These are phyloP conservation scores for Neonectria punicea DNA, from an alignment of 2,329 filamentous ascomycete genomes.

Conservation along the genomic window DNA sequence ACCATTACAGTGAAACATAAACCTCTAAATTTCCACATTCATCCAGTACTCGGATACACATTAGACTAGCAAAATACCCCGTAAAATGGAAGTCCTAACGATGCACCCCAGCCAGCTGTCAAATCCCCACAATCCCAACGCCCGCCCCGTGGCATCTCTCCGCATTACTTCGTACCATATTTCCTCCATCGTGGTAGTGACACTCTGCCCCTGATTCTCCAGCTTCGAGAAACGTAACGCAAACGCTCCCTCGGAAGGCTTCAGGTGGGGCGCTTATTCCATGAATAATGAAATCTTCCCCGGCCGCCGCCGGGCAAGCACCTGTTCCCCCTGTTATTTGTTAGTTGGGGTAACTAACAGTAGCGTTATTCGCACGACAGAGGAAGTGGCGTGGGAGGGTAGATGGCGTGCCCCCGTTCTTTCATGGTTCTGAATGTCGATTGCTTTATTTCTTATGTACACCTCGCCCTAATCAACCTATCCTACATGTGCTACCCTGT, in stretches of 20 bases:
- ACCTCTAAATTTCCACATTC: not conserved
- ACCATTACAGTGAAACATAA: not conserved
- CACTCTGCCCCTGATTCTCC: not conserved
- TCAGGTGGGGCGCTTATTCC: not conserved
- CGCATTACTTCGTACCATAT: too few relatives aligned
- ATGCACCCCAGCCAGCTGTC: not conserved
- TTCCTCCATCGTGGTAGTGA: not conserved
- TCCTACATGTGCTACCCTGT: not conserved
- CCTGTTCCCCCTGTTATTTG: not conserved
- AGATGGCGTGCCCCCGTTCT: not conserved
- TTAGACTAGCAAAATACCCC: not conserved
- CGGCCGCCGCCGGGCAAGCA: constrained; percentile 1
- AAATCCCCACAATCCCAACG: not conserved
- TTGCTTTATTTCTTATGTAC: not conserved
- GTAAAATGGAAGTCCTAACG: not conserved
- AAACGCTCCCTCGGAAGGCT: not conserved
- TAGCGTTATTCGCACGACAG: not conserved
- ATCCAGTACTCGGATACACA: not conserved
- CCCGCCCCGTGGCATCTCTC: not conserved
- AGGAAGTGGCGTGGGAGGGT: not conserved
- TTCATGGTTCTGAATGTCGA: not conserved
- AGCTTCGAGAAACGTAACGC: not conserved
- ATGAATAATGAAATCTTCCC: constrained; percentile 2
- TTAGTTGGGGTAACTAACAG: not conserved
- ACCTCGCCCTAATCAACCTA: not conserved